phyloP scores from a whole-genome alignment of 2,329 filamentous ascomycete genomes.

The Aspergillus fijiensis region DNA sequence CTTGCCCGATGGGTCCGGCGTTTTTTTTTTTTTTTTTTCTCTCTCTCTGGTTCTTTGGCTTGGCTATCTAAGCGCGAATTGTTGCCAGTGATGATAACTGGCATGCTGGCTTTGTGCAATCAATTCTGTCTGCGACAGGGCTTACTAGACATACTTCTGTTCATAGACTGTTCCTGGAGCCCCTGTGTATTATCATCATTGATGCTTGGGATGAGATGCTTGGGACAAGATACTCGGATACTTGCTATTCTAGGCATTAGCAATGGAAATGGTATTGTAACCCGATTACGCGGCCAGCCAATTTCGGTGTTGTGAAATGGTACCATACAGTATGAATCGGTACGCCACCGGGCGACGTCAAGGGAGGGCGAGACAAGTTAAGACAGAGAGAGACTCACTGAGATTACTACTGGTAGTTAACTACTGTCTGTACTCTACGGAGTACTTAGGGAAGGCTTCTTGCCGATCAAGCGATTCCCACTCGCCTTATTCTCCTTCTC shows the following conservation, averaged over 20 bases:
- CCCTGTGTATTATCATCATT: neutral
- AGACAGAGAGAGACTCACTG: neutral
- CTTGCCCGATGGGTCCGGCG: conserved; percentile 1
- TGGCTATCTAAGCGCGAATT: neutral
- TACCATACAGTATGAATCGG: conserved; percentile 4
- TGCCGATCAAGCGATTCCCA: conserved; percentile 4
- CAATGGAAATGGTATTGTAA: neutral
- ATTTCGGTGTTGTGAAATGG: neutral
- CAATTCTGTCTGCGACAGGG: neutral
- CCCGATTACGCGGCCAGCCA: neutral
- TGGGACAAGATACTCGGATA: neutral
- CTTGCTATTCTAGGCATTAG: neutral
- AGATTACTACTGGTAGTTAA: neutral
- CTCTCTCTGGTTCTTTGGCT: neutral
- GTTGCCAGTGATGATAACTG: neutral
- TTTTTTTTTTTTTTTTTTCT: neutral
- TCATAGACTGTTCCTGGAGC: neutral
- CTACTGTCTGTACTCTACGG: too few species aligned
- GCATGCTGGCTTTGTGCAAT: neutral
- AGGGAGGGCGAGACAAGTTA: neutral
- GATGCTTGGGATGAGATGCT: neutral
- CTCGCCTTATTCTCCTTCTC: neutral
- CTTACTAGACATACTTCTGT: neutral
- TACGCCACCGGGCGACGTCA: conserved; percentile 6
- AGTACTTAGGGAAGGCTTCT: neutral